Base-by-base conservation (phyloP, 208 protist genomes). In the Polymyxa betae region DNA sequence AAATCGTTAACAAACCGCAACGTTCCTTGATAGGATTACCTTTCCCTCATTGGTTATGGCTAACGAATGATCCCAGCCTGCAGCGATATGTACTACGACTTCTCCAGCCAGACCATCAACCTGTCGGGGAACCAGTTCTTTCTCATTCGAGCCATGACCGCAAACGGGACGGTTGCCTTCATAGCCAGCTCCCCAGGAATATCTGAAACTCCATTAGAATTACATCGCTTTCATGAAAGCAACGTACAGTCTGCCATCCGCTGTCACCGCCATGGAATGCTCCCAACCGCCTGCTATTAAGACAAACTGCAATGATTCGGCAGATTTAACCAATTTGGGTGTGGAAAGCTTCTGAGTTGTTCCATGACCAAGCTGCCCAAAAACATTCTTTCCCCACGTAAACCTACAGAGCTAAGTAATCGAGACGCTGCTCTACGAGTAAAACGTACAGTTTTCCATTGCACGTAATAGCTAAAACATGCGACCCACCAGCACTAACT, bases 141-240 rank as follows among this genome's bases (percentile, higher is more conserved):
- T 82, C 5, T 82, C 72, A n/a, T 82, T 82, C 16, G 16, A 45
- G 40, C 72, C 72, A 82, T 82, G 72, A 5, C 72, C 72, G 40
- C 72, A 82, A 5, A 82, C 72, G 5, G 72, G 72, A 82, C 72
- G 72, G 72, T 82, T 82, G 72, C 72, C 72, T 43, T 82, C 72
- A n/a, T 82, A 82, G 40, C 72, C 72, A 16, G 72, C 72, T 82
- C 72, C 72, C 72, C 72, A 82, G 35, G 72, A 38, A 35, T 82
- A 82, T 20, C 72, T 82, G 40, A 35, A 43, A 43, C 5, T 40
- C 5, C 16, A 35, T 43, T 5, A 82, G 16, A 43, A 38, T 82
- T 45, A 35, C 72, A 82, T n/a, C 5, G 16, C 40, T 38, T 12
- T 45, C 35, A 40, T 82, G 72, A 82, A 43, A 45, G 5, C 12